These are phyloP conservation scores for Pythium rhizo-oryzae DNA, from an alignment of 352 stramenopile genomes.

Conservation along the genomic window DNA sequence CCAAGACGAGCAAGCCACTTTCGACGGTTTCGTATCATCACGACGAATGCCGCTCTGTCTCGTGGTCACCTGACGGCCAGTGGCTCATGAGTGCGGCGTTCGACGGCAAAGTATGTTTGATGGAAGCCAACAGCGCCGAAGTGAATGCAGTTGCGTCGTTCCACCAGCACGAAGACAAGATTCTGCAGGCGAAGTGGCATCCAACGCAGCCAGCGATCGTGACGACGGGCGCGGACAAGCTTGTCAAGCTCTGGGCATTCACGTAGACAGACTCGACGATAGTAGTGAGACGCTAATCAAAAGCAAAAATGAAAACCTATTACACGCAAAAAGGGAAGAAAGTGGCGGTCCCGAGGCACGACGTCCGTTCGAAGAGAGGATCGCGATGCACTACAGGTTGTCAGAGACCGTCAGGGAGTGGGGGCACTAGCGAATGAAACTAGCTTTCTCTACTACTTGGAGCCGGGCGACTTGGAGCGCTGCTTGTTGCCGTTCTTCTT, in stretches of 20 bases:
- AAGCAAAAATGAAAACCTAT: conserved; percentile 4
- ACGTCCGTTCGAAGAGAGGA: too few relatives aligned
- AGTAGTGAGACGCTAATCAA: background rate
- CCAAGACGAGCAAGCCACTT: conserved; percentile 23
- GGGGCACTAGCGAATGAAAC: background rate
- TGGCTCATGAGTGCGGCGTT: conserved; percentile 70
- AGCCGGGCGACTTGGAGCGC: conserved; percentile 76
- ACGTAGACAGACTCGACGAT: background rate
- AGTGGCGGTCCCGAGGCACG: conserved; percentile 7
- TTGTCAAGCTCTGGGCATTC: conserved; percentile 69
- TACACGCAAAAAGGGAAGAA: conserved; percentile 16
- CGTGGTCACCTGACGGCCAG: conserved; percentile 56
- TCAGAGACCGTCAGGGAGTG: background rate
- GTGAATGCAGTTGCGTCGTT: conserved; percentile 49
- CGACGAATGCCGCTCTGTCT: conserved; percentile 63
- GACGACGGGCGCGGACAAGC: conserved; percentile 62
- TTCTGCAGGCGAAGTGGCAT: conserved; percentile 73
- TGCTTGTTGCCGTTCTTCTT: conserved; percentile 71
- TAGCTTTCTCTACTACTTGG: conserved; percentile 41
- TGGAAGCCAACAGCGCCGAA: background rate
- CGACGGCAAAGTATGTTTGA: conserved; percentile 60
- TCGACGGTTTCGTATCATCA: conserved; percentile 40
- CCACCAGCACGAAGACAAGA: conserved; percentile 63
- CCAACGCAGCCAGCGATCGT: conserved; percentile 55
- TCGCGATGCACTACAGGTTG: too few relatives aligned